Conservation (phyloP, 371 early-diverging fungal species). For the Syncephalastrum monosporum region DNA sequence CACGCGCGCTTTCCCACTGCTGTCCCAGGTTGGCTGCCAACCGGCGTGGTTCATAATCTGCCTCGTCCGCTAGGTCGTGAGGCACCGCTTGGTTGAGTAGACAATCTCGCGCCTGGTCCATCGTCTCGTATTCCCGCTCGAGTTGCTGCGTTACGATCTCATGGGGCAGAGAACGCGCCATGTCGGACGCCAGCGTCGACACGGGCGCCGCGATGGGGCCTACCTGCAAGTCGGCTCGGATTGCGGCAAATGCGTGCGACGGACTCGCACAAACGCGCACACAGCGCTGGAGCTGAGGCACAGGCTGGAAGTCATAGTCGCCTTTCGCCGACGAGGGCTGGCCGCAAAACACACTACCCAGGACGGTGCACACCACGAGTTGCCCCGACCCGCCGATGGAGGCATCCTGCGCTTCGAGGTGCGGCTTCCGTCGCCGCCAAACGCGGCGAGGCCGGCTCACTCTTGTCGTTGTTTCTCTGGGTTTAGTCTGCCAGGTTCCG, state of each 20-base stretch:
- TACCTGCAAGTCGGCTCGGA: constrained; percentile 44
- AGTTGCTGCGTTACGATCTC: constrained; percentile 3
- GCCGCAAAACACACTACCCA: constrained; percentile 56
- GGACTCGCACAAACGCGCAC: constrained; percentile 54
- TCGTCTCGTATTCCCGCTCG: constrained; percentile 1
- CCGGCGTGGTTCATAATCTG: not conserved
- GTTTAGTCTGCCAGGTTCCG: constrained; percentile 1
- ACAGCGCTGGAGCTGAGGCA: constrained; percentile 52
- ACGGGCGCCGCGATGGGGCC: constrained; percentile 8
- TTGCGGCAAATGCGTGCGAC: constrained; percentile 60
- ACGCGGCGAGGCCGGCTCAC: constrained; percentile 37
- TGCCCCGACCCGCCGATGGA: constrained; percentile 55
- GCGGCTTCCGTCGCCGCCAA: constrained; percentile 41
- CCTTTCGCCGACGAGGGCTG: constrained; percentile 17
- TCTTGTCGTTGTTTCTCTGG: constrained; percentile 1
- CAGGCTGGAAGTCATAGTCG: constrained; percentile 31
- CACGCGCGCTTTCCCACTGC: constrained; percentile 4
- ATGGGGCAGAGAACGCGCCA: constrained; percentile 42
- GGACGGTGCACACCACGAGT: constrained; percentile 44
- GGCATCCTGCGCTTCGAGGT: constrained; percentile 40
- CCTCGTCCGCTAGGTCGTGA: not conserved
- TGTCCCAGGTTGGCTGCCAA: not conserved
- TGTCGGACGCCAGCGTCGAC: constrained; percentile 30
- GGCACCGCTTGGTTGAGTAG: too few species aligned
- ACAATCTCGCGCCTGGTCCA: not conserved